A percentile compares a stretch with the other conserved stretches of the same genome.
phyloP scores from a whole-genome alignment of 169 alveolate genomes.

The Cryptosporidium baileyi region DNA sequence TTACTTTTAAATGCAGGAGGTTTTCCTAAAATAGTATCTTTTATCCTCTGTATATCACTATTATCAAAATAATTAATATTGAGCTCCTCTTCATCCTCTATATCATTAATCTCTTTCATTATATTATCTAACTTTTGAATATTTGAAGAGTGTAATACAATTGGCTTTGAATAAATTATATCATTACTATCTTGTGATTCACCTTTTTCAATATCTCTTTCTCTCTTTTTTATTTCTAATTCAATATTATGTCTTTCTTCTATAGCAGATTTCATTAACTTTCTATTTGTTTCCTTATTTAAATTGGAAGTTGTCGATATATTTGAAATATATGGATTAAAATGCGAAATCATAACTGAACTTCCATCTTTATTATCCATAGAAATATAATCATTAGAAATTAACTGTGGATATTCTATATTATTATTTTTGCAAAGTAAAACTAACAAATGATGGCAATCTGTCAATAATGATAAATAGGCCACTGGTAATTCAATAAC shows the following conservation, averaged over 20 bases:
- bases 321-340: constrained; percentile 47
- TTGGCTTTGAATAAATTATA: background rate
- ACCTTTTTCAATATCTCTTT: constrained; percentile 34
- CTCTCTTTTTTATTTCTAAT: constrained; percentile 20
- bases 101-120: background rate
- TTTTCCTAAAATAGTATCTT: constrained; percentile 15
- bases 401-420: constrained; percentile 2
- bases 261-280: constrained; percentile 7
- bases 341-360: constrained; percentile 12
- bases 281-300: background rate
- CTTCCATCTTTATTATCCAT: background rate
- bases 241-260: constrained; percentile 33
- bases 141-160: constrained; percentile 42
- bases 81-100: background rate
- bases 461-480: constrained; percentile 41
- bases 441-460: constrained; percentile 52
- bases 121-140: background rate
- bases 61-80: background rate
- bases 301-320: constrained; percentile 18
- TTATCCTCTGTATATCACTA: constrained; percentile 27
- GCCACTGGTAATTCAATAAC: constrained; percentile 53
- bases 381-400: background rate
- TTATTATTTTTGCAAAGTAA: constrained; percentile 7
- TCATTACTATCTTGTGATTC: background rate
- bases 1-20: constrained; percentile 42